Conservation (phyloP, 1,139 yeast species). For the Candida buenavistaensis region DNA sequence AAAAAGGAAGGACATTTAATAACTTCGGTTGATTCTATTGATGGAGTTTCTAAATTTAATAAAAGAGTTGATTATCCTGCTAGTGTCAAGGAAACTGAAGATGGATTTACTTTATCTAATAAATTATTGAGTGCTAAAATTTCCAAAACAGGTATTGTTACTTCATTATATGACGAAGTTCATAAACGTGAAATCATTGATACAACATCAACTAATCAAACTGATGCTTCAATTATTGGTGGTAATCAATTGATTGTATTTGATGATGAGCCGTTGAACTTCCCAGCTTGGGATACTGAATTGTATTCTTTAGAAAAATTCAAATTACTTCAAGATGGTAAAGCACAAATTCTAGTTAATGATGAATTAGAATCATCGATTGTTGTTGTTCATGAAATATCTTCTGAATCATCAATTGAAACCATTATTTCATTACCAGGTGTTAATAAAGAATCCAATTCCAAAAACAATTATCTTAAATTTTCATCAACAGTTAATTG, state of each 20-base stretch:
- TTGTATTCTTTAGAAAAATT: slow-evolving; percentile 75
- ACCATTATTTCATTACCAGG: slow-evolving; percentile 76
- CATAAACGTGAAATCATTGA: slow-evolving; percentile 70
- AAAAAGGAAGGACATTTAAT: slow-evolving; percentile 6
- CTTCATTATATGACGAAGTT: slow-evolving; percentile 62
- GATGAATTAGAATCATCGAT: slow-evolving; percentile 66
- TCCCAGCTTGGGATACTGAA: slow-evolving; percentile 99
- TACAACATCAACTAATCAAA: slow-evolving; percentile 44
- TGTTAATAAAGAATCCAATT: slow-evolving; percentile 22
- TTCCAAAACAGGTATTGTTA: slow-evolving; percentile 60
- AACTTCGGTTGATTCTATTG: slow-evolving; percentile 15
- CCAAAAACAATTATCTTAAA: slow-evolving; percentile 39
- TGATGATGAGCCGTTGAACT: slow-evolving; percentile 86
- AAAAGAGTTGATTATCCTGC: slow-evolving; percentile 43
- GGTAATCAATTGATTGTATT: slow-evolving; percentile 80
- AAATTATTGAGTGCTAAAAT: slow-evolving; percentile 59
- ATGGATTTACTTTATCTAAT: slow-evolving; percentile 56
- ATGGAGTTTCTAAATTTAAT: slow-evolving; percentile 18
- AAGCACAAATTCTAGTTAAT: slow-evolving; percentile 50
- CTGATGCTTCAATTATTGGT: slow-evolving; percentile 41
- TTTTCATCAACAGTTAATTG: slow-evolving; percentile 76
- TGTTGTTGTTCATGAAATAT: slow-evolving; percentile 58
- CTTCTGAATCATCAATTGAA: slow-evolving; percentile 56
- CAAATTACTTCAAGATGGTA: slow-evolving; percentile 44
- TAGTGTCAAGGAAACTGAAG: slow-evolving; percentile 37